Evolutionary conservation across 225 moss, liverwort and hornwort genomes (phyloP).

Genomic region (Straminergon stramineum): DNA sequence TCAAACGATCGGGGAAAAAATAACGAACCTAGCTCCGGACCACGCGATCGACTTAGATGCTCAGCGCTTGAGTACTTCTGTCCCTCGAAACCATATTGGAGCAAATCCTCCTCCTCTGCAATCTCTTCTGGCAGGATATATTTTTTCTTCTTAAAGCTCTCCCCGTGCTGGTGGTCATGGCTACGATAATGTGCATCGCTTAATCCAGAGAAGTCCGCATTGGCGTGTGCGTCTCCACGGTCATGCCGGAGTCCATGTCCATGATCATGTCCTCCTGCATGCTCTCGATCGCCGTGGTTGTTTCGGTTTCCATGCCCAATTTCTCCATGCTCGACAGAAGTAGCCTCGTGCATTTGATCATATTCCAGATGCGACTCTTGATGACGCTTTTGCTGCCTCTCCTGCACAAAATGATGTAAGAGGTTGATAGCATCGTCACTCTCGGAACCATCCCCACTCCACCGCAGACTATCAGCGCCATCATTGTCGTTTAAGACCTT

Average conservation of each 20-base stretch:
- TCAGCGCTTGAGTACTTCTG: constrained; percentile 14
- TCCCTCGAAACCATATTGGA: constrained; percentile 25
- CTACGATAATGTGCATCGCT: background rate
- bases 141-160: background rate
- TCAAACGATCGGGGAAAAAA: background rate
- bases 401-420: constrained; percentile 6
- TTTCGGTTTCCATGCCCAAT: background rate
- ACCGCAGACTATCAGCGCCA: background rate
- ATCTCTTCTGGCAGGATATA: constrained; percentile 43
- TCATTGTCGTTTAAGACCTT: background rate
- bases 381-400: constrained; percentile 2
- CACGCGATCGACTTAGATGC: constrained; percentile 6
- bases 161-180: constrained; percentile 14
- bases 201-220: background rate
- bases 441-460: background rate
- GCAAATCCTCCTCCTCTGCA: constrained; percentile 55
- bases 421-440: background rate
- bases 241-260: background rate
- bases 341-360: background rate
- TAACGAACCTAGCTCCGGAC: constrained; percentile 15
- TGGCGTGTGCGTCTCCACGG: background rate
- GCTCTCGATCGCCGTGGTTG: background rate
- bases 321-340: background rate
- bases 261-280: background rate
- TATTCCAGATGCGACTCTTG: background rate